Percentiles rank a stretch among this genome's conserved stretches.
Evolutionary conservation across 164 flowering plant genomes (phyloP).

Genomic region (Magnolia changhungtana): DNA sequence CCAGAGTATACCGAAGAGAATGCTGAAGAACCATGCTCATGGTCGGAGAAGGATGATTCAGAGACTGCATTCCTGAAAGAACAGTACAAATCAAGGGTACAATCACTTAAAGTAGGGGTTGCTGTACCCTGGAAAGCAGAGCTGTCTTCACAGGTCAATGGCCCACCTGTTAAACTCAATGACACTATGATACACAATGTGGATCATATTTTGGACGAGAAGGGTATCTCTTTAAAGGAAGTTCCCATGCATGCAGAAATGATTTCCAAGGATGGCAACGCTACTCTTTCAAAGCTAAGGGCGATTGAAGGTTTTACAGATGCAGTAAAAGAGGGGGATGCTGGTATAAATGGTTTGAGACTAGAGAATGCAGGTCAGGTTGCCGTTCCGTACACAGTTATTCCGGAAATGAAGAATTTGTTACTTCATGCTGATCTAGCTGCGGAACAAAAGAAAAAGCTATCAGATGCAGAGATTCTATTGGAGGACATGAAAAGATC

Average conservation of each 20-base stretch:
- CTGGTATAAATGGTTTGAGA: not conserved
- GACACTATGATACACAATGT: not conserved
- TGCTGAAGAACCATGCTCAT: slow-evolving; percentile 16
- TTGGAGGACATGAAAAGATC: slow-evolving; percentile 53
- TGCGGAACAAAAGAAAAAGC: slow-evolving; percentile 17
- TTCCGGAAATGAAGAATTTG: slow-evolving; percentile 5
- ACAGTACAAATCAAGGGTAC: slow-evolving; percentile 4
- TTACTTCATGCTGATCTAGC: slow-evolving; percentile 15
- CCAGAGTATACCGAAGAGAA: slow-evolving; percentile 23
- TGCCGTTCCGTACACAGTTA: not conserved
- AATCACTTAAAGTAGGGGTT: not conserved
- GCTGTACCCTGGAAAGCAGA: slow-evolving; percentile 2
- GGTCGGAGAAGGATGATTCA: slow-evolving; percentile 12
- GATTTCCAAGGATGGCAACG: not conserved
- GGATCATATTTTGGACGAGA: not conserved
- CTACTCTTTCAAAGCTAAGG: slow-evolving; percentile 1
- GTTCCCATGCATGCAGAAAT: not conserved
- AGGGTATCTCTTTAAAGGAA: not conserved
- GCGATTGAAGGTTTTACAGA: not conserved
- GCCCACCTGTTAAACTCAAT: not conserved
- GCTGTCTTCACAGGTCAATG: not conserved
- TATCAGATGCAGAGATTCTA: slow-evolving; percentile 38
- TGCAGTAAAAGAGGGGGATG: slow-evolving; percentile 2
- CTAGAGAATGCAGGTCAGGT: not conserved
- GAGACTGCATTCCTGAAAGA: slow-evolving; percentile 10